Evolutionary conservation across 1,139 yeast genomes (phyloP), one percentile per base, ranked within the genome.

Genomic region (Kurtzmaniella quercitrusa): DNA sequence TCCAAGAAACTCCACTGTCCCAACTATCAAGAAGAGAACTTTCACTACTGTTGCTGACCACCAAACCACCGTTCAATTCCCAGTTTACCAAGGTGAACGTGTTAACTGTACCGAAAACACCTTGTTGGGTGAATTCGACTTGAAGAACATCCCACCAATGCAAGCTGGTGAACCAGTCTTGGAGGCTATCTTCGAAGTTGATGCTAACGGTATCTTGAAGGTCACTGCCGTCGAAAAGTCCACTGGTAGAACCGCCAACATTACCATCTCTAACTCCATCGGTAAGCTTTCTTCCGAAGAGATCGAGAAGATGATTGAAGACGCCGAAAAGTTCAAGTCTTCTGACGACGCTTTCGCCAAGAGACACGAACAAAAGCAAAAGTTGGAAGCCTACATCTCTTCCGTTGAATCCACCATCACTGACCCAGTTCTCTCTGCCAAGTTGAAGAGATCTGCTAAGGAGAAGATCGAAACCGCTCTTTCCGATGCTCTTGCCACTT

Each of bases 51-150:
- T 88, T 68, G 96, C 88, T 68, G 98, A 93, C 85, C 93, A 89
- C 85, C 98, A 93, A 81, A 91, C 98, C 72, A 89, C 96, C 62
- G 98, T 93, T 62, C 95, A 89, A 75, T 91, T 93, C 96, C 98
- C 97, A 75, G 98, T 93, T 55, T 93, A 91, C 91, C 98, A 93
- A 79, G 98, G 98, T 85, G 98, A 93, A 81, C 96, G 98, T 83
- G 96, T 90, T 69, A 93, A 91, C 95, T 91, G 98, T 83, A 72
- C 89, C 61, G 98, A 93, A 80, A 93, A 93, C 95, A 90, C 97
- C 68, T 85, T 91, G 70, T 87, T 93, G 73, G 98, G 98, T 82
- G 97, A 93, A 81, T 93, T 93, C 76, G 98, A 93, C 85, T 87
- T 93, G 73, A 89, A 88, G 82, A 93, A 93, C 77, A 89, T 93